Conservation (phyloP, 768 basidiomycete species). For the Postia placenta region DNA sequence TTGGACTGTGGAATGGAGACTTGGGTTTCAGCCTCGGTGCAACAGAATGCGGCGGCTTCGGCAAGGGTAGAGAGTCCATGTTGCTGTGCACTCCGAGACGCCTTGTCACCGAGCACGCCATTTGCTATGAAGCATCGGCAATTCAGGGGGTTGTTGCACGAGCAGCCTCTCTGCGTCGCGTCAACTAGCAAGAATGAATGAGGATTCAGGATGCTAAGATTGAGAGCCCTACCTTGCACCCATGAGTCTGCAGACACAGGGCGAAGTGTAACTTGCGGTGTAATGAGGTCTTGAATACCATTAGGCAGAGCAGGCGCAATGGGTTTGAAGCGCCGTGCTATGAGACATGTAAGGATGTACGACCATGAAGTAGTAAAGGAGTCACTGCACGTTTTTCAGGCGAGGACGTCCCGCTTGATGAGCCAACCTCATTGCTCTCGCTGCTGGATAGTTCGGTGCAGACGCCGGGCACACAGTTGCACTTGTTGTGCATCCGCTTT, state of each 20-base stretch:
- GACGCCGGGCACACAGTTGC: constrained; percentile 42
- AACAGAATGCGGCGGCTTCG: constrained; percentile 26
- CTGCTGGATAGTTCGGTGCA: neutral
- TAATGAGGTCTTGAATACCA: constrained; percentile 52
- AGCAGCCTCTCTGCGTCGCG: constrained; percentile 58
- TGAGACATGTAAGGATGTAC: neutral
- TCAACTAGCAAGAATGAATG: constrained; percentile 37
- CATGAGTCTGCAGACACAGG: neutral
- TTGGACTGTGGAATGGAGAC: neutral
- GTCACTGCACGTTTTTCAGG: constrained; percentile 1
- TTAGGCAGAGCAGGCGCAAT: constrained; percentile 69
- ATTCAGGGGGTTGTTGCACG: constrained; percentile 47
- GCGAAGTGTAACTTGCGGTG: constrained; percentile 2
- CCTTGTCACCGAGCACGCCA: neutral
- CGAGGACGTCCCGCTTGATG: constrained; percentile 4
- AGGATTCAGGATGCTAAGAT: neutral
- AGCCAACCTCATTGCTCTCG: constrained; percentile 15
- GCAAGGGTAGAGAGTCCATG: constrained; percentile 30
- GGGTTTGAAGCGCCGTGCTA: constrained; percentile 65
- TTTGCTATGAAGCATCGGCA: constrained; percentile 39
- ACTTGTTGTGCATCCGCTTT: constrained; percentile 77
- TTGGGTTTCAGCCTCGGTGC: constrained; percentile 6
- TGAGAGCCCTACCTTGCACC: neutral
- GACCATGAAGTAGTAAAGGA: neutral
- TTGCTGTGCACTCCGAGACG: too few species aligned